Conservation (phyloP, 164 flowering plant species). For the Vitis riparia region DNA sequence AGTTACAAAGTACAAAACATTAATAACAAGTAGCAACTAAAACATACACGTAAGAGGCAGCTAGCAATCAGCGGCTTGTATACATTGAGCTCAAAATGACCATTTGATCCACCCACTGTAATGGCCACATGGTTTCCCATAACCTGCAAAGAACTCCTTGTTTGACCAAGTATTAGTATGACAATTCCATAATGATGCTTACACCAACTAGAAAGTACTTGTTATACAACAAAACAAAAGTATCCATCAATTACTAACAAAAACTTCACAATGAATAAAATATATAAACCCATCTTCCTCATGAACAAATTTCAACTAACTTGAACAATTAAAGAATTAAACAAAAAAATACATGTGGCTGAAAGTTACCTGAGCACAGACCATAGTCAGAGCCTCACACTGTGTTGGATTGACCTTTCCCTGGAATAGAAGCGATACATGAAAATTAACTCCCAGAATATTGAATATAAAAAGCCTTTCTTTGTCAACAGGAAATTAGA, state of each 20-base stretch:
- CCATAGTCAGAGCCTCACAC: conserved; percentile 99
- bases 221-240: not conserved
- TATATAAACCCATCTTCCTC: no score
- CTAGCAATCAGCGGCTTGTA: conserved; percentile 96
- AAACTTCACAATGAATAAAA: no score
- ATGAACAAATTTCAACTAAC: no score
- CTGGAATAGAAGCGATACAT: conserved; percentile 40
- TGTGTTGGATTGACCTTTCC: conserved; percentile 99
- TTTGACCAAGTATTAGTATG: no score
- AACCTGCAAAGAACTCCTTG: conserved; percentile 47
- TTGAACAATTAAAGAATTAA: no score
- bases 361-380: conserved; percentile 87
- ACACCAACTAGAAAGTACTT: not conserved
- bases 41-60: conserved; percentile 73
- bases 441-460: not conserved
- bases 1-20: no score
- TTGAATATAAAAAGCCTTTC: no score
- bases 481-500: not conserved
- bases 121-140: conserved; percentile 97
- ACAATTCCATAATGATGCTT: no score
- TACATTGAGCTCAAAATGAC: conserved; percentile 97
- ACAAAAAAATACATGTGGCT: no score
- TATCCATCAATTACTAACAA: not conserved
- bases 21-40: no score
- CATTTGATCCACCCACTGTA: conserved; percentile 94